phyloP scores from a whole-genome alignment of 345 rosid species.

The Chamaenerion angustifolium region DNA sequence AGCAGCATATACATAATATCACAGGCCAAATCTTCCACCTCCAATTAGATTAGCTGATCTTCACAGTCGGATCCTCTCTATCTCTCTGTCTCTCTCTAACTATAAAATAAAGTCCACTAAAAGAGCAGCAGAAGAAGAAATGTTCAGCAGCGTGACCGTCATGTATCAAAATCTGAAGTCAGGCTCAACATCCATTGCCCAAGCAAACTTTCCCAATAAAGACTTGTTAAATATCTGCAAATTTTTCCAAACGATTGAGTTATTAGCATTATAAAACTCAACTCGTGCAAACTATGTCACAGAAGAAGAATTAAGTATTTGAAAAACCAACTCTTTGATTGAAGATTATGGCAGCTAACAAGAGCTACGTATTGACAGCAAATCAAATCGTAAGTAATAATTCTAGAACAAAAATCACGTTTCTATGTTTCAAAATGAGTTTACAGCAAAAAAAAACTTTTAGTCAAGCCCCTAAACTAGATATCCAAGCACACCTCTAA shows the following conservation, averaged over 20 bases:
- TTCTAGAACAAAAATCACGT: too few species aligned
- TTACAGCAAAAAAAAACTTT: too few species aligned
- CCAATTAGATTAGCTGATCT: conserved; percentile 10
- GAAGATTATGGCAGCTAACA: too few species aligned
- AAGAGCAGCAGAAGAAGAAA: neutral
- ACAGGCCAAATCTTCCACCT: neutral
- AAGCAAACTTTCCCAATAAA: conserved; percentile 76
- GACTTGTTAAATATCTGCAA: conserved; percentile 86
- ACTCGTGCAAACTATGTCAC: too few species aligned
- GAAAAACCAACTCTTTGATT: too few species aligned
- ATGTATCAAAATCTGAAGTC: conserved; percentile 65
- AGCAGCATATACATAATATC: neutral
- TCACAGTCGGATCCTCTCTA: conserved; percentile 4
- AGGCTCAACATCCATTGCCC: conserved; percentile 98
- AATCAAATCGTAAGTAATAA: too few species aligned
- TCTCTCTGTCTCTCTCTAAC: neutral
- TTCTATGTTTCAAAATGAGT: too few species aligned
- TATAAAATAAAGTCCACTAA: neutral
- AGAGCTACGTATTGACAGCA: too few species aligned
- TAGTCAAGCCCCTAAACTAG: too few species aligned
- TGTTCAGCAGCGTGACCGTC: neutral
- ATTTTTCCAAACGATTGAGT: neutral
- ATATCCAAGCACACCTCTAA: too few species aligned
- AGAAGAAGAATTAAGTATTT: too few species aligned
- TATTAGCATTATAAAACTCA: neutral